These are phyloP conservation scores for Scedosporium dehoogii DNA, from an alignment of 2,329 filamentous ascomycete species.

Conservation along the genomic window DNA sequence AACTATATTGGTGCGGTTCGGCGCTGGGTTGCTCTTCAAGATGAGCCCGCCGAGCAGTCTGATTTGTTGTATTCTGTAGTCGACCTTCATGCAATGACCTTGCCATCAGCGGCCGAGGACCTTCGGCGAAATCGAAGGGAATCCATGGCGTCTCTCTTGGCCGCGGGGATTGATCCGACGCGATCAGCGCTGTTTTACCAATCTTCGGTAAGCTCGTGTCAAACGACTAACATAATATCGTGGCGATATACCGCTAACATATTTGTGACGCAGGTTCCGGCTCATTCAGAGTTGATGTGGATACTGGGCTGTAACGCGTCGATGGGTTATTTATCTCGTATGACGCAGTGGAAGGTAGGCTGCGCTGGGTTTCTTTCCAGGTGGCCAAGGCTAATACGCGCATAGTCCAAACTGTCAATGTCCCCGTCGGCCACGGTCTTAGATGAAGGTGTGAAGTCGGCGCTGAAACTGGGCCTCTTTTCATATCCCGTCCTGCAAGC, in stretches of 20 bases:
- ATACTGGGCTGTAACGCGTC: conserved; percentile 85
- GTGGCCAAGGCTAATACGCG: background rate
- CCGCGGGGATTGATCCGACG: conserved; percentile 73
- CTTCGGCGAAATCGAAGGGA: conserved; percentile 60
- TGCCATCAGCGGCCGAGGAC: conserved; percentile 53
- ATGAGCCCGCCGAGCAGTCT: conserved; percentile 43
- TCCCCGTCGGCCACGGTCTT: conserved; percentile 47
- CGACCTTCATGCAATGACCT: conserved; percentile 87
- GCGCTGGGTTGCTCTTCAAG: conserved; percentile 76
- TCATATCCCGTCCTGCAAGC: conserved; percentile 95
- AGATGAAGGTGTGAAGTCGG: conserved; percentile 46
- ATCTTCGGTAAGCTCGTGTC: conserved; percentile 47
- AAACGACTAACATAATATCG: background rate
- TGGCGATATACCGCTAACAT: background rate
- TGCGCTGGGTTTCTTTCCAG: background rate
- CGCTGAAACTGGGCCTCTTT: conserved; percentile 78
- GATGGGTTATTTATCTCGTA: conserved; percentile 89
- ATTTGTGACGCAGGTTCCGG: conserved; percentile 44
- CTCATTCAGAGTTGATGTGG: conserved; percentile 93
- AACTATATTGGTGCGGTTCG: conserved; percentile 89
- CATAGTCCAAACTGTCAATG: conserved; percentile 63
- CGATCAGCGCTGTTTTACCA: conserved; percentile 75
- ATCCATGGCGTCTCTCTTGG: conserved; percentile 69
- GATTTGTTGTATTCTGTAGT: conserved; percentile 78
- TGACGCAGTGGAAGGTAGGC: conserved; percentile 95